Evolutionary conservation across 192 early-diverging fungal species (phyloP).

Genomic region (Gigaspora rosea): DNA sequence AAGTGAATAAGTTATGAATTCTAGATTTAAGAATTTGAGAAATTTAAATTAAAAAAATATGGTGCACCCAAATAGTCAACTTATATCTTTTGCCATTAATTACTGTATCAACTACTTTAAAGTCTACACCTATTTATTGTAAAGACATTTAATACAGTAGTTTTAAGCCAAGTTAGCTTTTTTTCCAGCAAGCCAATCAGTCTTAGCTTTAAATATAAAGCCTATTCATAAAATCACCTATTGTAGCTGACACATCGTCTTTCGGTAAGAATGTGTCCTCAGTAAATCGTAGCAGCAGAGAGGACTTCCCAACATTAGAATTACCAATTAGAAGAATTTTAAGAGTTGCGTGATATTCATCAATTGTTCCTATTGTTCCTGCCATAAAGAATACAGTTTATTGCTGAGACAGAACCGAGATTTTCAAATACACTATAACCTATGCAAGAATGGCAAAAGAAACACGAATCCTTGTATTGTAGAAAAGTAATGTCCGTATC

Average conservation of each 20-base stretch:
- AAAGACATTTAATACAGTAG: not conserved
- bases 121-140: constrained; percentile 81
- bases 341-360: constrained; percentile 65
- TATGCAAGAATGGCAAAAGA: too few species aligned
- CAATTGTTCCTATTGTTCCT: not conserved
- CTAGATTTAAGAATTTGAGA: too few species aligned
- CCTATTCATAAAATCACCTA: constrained; percentile 50
- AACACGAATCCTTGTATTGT: too few species aligned
- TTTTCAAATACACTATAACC: too few species aligned
- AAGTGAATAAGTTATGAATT: not conserved
- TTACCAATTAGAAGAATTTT: constrained; percentile 96
- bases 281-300: constrained; percentile 88
- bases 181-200: not conserved
- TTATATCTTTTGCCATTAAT: constrained; percentile 90
- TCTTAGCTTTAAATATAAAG: not conserved
- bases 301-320: constrained; percentile 93
- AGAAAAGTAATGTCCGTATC: too few species aligned
- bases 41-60: not conserved
- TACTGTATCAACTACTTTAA: constrained; percentile 91
- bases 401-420: too few species aligned
- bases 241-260: constrained; percentile 89
- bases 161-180: not conserved
- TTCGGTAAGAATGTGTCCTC: constrained; percentile 92
- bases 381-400: not conserved
- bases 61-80: constrained; percentile 88